Percentiles rank a stretch among this genome's conserved stretches.
Conservation (phyloP, 164 flowering plant genomes). For the Houttuynia cordata region DNA sequence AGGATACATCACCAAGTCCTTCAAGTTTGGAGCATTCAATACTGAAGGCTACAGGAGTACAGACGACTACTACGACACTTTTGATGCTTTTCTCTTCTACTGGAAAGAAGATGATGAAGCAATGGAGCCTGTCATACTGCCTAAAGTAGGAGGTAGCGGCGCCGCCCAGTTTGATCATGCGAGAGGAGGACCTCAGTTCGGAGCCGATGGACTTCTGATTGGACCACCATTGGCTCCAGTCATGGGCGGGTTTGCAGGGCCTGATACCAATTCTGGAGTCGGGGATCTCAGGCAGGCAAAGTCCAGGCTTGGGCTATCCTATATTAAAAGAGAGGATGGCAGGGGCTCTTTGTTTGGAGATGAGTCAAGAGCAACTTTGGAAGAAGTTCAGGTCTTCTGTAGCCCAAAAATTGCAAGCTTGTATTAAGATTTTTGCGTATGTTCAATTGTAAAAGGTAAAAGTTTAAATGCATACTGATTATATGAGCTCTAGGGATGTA, state of each 20-base stretch:
- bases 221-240: constrained; percentile 91
- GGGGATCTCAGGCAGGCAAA: constrained; percentile 81
- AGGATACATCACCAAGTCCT: constrained; percentile 60
- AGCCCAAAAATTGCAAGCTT: constrained; percentile 85
- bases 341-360: constrained; percentile 87
- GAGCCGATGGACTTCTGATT: constrained; percentile 86
- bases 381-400: constrained; percentile 72
- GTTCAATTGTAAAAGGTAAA: too few species aligned
- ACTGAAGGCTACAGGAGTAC: constrained; percentile 92
- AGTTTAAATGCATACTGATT: too few species aligned
- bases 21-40: constrained; percentile 87
- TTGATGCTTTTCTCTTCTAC: constrained; percentile 82
- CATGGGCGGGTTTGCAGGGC: constrained; percentile 90
- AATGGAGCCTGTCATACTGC: constrained; percentile 34
- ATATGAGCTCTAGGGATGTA: too few species aligned
- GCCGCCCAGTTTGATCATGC: constrained; percentile 95
- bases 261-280: constrained; percentile 71
- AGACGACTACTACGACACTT: constrained; percentile 81
- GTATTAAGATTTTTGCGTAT: constrained; percentile 20
- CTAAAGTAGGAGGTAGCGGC: constrained; percentile 92
- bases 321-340: constrained; percentile 81
- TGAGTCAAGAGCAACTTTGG: constrained; percentile 45
- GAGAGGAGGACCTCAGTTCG: constrained; percentile 88
- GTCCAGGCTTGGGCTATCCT: constrained; percentile 83
- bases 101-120: constrained; percentile 27